A percentile compares a stretch with the other conserved stretches of the same genome.
These are phyloP conservation scores for Talaromyces sp. DNA, from an alignment of 2,329 filamentous ascomycete species.

Conservation along the genomic window DNA sequence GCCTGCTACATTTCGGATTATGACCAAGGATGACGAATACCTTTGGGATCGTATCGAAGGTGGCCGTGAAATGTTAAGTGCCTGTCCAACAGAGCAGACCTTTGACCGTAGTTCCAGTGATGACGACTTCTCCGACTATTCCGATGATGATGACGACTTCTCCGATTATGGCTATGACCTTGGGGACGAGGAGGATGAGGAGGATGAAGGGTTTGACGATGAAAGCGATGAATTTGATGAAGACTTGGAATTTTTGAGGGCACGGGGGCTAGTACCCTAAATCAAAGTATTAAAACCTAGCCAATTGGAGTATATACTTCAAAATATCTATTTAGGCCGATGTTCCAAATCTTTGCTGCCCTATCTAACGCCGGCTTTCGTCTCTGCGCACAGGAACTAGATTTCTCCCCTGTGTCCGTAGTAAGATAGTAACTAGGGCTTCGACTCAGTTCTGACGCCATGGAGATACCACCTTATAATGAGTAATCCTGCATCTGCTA, in stretches of 20 bases:
- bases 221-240: neutral
- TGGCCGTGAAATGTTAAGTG: neutral
- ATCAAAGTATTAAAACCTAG: too few relatives aligned
- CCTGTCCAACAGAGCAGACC: neutral
- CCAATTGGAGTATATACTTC: too few relatives aligned
- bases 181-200: neutral
- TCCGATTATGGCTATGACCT: too few relatives aligned
- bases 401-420: slow-evolving; percentile 10
- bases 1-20: neutral
- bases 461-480: too few relatives aligned
- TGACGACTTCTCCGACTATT: too few relatives aligned
- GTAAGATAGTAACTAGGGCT: too few relatives aligned
- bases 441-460: too few relatives aligned
- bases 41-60: neutral
- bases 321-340: too few relatives aligned
- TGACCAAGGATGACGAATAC: neutral
- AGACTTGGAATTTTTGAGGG: too few relatives aligned
- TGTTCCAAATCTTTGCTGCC: slow-evolving; percentile 20
- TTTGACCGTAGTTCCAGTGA: neutral
- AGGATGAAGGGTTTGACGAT: neutral
- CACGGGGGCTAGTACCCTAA: too few relatives aligned
- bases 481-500: too few relatives aligned
- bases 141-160: neutral
- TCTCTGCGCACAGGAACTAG: slow-evolving; percentile 13
- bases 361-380: slow-evolving; percentile 17